Percentiles rank a stretch among this genome's conserved stretches.
These are phyloP conservation scores for Zygotorulaspora danielsina DNA, from an alignment of 805 yeast genomes.

Conservation along the genomic window DNA sequence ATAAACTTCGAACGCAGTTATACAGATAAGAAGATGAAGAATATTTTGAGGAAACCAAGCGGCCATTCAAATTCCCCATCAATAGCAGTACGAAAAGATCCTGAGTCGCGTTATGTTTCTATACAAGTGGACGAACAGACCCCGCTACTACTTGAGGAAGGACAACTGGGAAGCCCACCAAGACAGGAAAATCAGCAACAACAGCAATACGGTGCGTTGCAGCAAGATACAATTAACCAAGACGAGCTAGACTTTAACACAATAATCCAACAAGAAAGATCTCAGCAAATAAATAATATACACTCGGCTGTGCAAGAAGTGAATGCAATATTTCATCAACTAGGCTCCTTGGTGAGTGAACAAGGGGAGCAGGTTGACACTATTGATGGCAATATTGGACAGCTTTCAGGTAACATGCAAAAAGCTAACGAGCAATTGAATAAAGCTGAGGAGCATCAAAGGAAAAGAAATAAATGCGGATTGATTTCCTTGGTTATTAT, in stretches of 20 bases:
- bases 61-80: conserved; percentile 10
- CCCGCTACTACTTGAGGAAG: conserved; percentile 38
- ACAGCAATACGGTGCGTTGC: conserved; percentile 34
- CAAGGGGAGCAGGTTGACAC: conserved; percentile 85
- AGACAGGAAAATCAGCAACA: conserved; percentile 33
- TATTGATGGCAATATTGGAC: conserved; percentile 72
- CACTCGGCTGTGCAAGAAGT: conserved; percentile 79
- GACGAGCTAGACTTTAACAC: conserved; percentile 62
- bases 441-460: conserved; percentile 74
- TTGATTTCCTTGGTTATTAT: conserved; percentile 59
- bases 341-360: conserved; percentile 71
- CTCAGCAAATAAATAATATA: conserved; percentile 65
- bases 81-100: conserved; percentile 17
- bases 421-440: conserved; percentile 65
- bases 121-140: conserved; percentile 36
- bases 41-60: conserved; percentile 10
- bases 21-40: conserved; percentile 41
- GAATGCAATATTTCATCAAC: conserved; percentile 76
- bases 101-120: conserved; percentile 22
- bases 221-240: conserved; percentile 37
- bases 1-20: conserved; percentile 43
- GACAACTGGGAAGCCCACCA: conserved; percentile 20
- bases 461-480: conserved; percentile 65
- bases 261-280: conserved; percentile 64
- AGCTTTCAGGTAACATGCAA: conserved; percentile 58